Percentiles rank a stretch among this genome's conserved stretches.
These are phyloP conservation scores for Peronospora belbahrii DNA, from an alignment of 352 stramenopile species.

Conservation along the genomic window DNA sequence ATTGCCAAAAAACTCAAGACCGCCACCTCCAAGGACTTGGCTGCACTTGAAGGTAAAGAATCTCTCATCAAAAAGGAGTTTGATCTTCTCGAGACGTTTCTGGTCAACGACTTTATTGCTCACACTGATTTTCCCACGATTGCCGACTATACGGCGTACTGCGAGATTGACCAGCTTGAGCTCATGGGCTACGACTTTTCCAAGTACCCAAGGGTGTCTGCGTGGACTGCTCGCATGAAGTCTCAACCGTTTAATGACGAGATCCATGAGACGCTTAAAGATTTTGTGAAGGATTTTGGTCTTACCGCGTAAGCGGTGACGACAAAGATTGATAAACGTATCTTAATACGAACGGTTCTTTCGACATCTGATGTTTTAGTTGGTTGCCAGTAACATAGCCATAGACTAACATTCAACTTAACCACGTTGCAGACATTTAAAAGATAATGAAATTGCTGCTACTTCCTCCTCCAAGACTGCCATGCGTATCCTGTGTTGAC, in stretches of 20 bases:
- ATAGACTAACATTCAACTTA: no score
- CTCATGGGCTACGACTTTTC: conserved; percentile 43
- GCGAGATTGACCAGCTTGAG: conserved; percentile 57
- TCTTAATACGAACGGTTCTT: background rate
- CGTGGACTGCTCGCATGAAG: conserved; percentile 57
- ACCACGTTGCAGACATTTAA: no score
- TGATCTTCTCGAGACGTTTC: conserved; percentile 35
- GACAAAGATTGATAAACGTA: conserved; percentile 8
- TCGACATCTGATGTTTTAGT: background rate
- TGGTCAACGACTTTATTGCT: conserved; percentile 43
- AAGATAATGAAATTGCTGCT: no score
- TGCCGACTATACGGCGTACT: conserved; percentile 49
- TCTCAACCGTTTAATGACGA: conserved; percentile 45
- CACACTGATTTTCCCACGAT: conserved; percentile 47
- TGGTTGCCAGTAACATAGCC: conserved; percentile 1
- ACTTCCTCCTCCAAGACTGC: no score
- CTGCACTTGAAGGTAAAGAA: conserved; percentile 24
- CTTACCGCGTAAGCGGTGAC: conserved; percentile 13
- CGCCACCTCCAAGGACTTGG: conserved; percentile 32
- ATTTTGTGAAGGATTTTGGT: conserved; percentile 22
- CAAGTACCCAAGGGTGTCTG: conserved; percentile 42
- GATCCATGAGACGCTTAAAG: conserved; percentile 31
- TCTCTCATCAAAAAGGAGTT: conserved; percentile 34
- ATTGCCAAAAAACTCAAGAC: conserved; percentile 23
- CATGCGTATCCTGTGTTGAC: no score